These are phyloP conservation scores for Cyclotella cryptica DNA, from an alignment of 108 stramenopile species.

Conservation along the genomic window DNA sequence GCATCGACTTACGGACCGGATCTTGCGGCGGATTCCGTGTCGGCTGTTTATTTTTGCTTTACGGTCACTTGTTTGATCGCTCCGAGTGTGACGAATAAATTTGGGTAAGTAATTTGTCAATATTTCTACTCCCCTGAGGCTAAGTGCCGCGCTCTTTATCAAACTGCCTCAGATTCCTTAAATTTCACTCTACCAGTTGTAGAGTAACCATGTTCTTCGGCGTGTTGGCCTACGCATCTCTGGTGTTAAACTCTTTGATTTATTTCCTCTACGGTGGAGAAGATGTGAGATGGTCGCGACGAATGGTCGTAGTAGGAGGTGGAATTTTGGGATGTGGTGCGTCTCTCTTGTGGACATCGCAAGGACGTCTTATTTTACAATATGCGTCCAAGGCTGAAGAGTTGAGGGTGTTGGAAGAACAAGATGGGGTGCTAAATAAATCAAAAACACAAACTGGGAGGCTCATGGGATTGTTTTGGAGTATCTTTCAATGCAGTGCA, in stretches of 20 bases:
- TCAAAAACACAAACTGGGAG: conserved; percentile 36
- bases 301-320: conserved; percentile 53
- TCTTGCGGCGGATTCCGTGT: conserved; percentile 52
- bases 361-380: conserved; percentile 58
- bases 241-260: conserved; percentile 43
- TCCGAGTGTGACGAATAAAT: conserved; percentile 53
- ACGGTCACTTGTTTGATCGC: conserved; percentile 50
- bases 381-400: conserved; percentile 45
- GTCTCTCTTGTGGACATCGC: conserved; percentile 58
- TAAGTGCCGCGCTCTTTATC: too few relatives aligned
- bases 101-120: conserved; percentile 21
- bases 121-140: too few relatives aligned
- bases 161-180: too few relatives aligned
- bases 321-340: conserved; percentile 54
- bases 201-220: conserved; percentile 54
- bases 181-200: too few relatives aligned
- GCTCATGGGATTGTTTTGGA: conserved; percentile 65
- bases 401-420: background rate
- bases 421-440: background rate
- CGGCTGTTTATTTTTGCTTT: conserved; percentile 49
- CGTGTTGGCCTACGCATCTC: conserved; percentile 48
- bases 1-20: conserved; percentile 47
- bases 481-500: conserved; percentile 57
- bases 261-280: conserved; percentile 49
- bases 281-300: conserved; percentile 33